Base-by-base conservation (phyloP, 257 asterid genomes). In the Salvia miltiorrhiza region DNA sequence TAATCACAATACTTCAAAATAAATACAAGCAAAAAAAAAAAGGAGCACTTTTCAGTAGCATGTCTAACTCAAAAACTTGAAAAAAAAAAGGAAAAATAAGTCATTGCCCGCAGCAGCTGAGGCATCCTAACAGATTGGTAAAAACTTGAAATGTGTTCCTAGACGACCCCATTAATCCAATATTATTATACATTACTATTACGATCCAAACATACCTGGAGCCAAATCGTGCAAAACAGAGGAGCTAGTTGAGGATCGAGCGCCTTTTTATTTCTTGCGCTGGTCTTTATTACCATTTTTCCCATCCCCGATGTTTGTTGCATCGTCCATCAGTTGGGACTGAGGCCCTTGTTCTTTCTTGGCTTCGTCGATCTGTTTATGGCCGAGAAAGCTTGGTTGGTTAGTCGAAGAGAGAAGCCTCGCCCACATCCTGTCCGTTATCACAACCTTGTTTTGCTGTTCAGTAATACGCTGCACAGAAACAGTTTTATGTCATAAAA, bases 391-490 rank as follows among this genome's bases (percentile, higher is more conserved):
- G 73, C 94, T 87, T 0, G 93, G 93, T 67, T 86, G 93, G 76
- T 86, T 86, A 47, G 92, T 86, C 54, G 92, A 86, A 17, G 92
- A 78, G 39, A 87, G 87, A 77, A 87, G 90, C 78, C 93, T 84
- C 2, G 93, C 93, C 90, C 90, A 87, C 93, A 87, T 87, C 72
- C 93, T 76, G 81, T 87, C 94, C 2, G 94, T 87, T 75, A 83
- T 85, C 21, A 84, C 88, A 39, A 87, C 94, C 77, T 33, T 77
- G 83, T 87, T 79, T 73, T 87, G 88, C 45, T 43, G 47, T 78
- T 85, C 90, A 41, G 76, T 85, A 20, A 87, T 83, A 44, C 94
- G 87, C 94, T 87, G 90, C 83, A 69, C n/a, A 64, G 7, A 73
- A 45, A 75, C 23, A 54, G 16, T 9, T 49, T 16, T 0, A 2